These are phyloP conservation scores for Fusarium graminum DNA, from an alignment of 2,329 filamentous ascomycete genomes.

Conservation along the genomic window DNA sequence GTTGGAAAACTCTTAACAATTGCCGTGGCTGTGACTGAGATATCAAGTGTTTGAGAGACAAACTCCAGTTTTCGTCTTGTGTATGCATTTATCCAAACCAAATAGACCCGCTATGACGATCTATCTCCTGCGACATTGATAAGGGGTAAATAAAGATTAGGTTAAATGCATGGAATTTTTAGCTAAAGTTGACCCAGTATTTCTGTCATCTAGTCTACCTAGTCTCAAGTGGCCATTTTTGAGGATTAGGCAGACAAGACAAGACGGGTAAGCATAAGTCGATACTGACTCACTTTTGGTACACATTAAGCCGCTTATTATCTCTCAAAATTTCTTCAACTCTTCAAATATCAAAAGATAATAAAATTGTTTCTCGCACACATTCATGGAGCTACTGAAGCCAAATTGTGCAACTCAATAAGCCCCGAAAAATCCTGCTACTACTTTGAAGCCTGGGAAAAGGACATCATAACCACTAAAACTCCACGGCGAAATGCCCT, in stretches of 20 bases:
- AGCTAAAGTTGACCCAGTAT: too few relatives aligned
- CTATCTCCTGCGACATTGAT: neutral
- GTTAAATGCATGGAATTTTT: too few relatives aligned
- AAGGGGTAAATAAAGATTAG: too few relatives aligned
- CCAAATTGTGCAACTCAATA: neutral
- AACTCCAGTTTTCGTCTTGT: neutral
- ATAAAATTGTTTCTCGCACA: neutral
- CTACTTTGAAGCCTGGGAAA: neutral
- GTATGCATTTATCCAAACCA: constrained; percentile 14
- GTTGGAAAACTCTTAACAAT: neutral
- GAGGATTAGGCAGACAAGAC: constrained; percentile 1
- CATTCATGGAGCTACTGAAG: constrained; percentile 1
- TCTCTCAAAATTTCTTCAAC: neutral
- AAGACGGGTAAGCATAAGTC: constrained; percentile 9
- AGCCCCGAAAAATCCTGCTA: neutral
- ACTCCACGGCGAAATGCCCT: constrained; percentile 26
- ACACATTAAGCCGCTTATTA: neutral
- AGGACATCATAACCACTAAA: constrained; percentile 16
- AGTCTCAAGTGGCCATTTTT: too few relatives aligned
- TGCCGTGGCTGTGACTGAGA: neutral
- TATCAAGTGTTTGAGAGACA: neutral
- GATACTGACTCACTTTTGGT: constrained; percentile 14
- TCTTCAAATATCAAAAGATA: neutral
- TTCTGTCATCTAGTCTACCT: too few relatives aligned
- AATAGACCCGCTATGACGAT: constrained; percentile 32